Percentiles rank a stretch among this genome's conserved stretches.
Evolutionary conservation across 257 asterid species (phyloP).

Genomic region (Oldenlandia corymbosa): DNA sequence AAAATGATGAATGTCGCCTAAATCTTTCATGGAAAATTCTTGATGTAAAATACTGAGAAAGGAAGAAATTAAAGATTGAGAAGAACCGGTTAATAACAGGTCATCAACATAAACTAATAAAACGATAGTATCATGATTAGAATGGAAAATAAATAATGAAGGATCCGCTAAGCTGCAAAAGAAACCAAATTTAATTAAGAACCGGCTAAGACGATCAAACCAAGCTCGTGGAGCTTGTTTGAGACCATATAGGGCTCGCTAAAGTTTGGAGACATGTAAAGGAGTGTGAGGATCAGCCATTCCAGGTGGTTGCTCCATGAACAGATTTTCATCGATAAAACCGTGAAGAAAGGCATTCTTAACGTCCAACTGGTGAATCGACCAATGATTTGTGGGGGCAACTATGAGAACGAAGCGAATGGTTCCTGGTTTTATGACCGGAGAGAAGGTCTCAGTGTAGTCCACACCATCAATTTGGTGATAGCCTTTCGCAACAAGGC

Average conservation of each 20-base stretch:
- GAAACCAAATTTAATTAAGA: not conserved
- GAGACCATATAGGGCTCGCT: not conserved
- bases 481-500: not conserved
- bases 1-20: no score
- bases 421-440: not conserved
- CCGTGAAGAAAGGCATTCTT: not conserved
- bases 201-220: not conserved
- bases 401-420: not conserved
- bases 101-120: no score
- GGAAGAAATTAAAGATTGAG: no score
- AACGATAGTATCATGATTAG: no score
- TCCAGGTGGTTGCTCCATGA: slow-evolving; percentile 7
- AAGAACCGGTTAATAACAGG: no score
- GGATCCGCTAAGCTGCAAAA: no score
- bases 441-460: slow-evolving; percentile 6
- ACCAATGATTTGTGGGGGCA: not conserved
- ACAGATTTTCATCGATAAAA: not conserved
- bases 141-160: no score
- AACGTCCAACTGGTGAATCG: not conserved
- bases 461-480: slow-evolving; percentile 10
- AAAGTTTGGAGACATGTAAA: not conserved
- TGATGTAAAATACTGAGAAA: no score
- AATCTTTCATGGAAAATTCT: no score
- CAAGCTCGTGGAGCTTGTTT: slow-evolving; percentile 5
- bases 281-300: not conserved